Conservation (phyloP, 2,329 filamentous ascomycete genomes). For the Madurella fahalii region DNA sequence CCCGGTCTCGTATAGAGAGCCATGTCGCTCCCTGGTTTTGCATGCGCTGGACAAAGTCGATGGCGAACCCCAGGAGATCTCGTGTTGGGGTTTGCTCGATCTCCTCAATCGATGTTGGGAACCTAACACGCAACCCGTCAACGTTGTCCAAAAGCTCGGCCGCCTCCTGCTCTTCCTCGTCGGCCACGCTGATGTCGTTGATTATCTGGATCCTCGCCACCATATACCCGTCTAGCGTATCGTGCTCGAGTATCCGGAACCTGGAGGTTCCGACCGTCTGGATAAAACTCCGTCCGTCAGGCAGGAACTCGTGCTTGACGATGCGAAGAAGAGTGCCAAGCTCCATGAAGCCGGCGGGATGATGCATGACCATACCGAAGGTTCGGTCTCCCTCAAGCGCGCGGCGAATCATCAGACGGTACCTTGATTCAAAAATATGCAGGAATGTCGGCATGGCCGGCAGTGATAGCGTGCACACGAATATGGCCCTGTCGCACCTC, state of each 20-base stretch:
- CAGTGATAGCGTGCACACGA: conserved; percentile 78
- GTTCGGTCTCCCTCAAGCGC: conserved; percentile 67
- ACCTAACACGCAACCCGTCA: conserved; percentile 2
- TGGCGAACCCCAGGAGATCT: conserved; percentile 61
- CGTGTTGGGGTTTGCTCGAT: conserved; percentile 63
- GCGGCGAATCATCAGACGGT: conserved; percentile 82
- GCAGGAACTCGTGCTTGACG: conserved; percentile 65
- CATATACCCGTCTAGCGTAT: conserved; percentile 69
- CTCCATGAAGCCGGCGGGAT: conserved; percentile 56
- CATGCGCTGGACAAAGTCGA: conserved; percentile 67
- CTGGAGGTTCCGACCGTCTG: conserved; percentile 73
- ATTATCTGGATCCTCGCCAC: conserved; percentile 72
- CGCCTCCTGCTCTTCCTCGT: conserved; percentile 74
- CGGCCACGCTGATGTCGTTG: conserved; percentile 75
- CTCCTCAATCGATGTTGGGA: conserved; percentile 28
- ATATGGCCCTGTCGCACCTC: conserved; percentile 64
- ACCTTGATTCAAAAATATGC: conserved; percentile 89
- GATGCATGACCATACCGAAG: conserved; percentile 83
- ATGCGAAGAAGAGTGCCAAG: conserved; percentile 78
- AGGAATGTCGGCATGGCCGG: conserved; percentile 81
- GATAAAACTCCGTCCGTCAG: conserved; percentile 77
- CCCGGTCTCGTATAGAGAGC: conserved; percentile 53
- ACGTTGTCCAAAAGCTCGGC: conserved; percentile 49
- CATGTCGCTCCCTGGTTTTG: conserved; percentile 65
- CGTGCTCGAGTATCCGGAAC: conserved; percentile 66